A percentile compares a stretch with the other conserved stretches of the same genome.
Conservation (phyloP, 106 monocot genomes). For the Dactylorhiza incarnata region DNA sequence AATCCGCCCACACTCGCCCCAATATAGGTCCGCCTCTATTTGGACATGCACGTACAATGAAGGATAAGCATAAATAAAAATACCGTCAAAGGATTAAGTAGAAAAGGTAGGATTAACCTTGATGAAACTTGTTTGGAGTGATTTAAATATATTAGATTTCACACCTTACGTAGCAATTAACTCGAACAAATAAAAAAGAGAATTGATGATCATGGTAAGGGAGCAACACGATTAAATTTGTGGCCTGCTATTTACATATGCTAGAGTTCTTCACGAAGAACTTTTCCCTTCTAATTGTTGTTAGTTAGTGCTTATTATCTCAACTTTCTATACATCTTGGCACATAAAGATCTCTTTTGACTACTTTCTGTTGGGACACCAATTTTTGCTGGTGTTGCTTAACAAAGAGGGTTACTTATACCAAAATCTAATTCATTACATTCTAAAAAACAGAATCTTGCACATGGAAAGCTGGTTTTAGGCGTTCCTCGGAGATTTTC, state of each 20-base stretch:
- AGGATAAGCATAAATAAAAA: not conserved
- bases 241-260: not conserved
- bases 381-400: not conserved
- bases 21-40: no score
- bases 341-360: not conserved
- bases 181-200: no score
- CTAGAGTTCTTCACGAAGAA: not conserved
- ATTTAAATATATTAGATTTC: not conserved
- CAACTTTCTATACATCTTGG: not conserved
- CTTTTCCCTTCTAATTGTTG: not conserved
- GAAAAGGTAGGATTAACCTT: not conserved
- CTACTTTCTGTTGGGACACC: not conserved
- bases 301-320: not conserved
- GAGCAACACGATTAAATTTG: not conserved
- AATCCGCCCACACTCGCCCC: no score
- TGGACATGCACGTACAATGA: not conserved
- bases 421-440: not conserved
- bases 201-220: not conserved
- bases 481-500: constrained; percentile 33
- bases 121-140: not conserved
- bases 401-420: not conserved
- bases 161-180: not conserved
- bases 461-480: not conserved
- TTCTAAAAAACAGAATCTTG: not conserved
- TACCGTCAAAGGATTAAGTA: not conserved